A percentile compares a stretch with the other conserved stretches of the same genome.
Evolutionary conservation across 352 stramenopile species (phyloP).

Genomic region (Phytophthora sp.): DNA sequence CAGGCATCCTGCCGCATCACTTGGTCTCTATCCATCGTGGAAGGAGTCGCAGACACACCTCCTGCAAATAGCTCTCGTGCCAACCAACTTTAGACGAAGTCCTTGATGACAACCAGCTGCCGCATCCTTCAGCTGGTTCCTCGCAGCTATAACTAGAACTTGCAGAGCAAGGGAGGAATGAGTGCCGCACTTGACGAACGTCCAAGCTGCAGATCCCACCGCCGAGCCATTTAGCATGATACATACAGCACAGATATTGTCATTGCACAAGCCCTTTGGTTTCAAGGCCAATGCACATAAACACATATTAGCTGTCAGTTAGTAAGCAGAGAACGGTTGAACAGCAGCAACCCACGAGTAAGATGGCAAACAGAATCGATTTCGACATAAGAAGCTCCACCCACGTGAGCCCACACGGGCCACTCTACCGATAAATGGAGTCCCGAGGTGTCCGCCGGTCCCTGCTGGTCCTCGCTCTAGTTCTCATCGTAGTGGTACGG

Average conservation of each 20-base stretch:
- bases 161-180: too few species aligned
- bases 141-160: too few species aligned
- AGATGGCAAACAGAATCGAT: constrained; percentile 22
- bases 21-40: constrained; percentile 8
- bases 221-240: too few species aligned
- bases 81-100: too few species aligned
- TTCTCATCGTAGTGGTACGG: constrained; percentile 90
- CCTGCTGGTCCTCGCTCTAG: constrained; percentile 36
- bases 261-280: too few species aligned
- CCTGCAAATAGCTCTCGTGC: constrained; percentile 18
- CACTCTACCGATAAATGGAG: not conserved
- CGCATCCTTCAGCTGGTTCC: too few species aligned
- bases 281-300: too few species aligned
- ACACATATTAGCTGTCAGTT: not conserved
- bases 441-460: constrained; percentile 6
- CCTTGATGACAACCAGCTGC: too few species aligned
- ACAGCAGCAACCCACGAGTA: not conserved
- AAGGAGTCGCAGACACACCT: not conserved
- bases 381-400: constrained; percentile 12
- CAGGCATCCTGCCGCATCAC: constrained; percentile 23
- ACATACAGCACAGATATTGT: too few species aligned
- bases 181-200: too few species aligned
- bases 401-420: not conserved
- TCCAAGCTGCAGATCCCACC: too few species aligned
- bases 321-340: not conserved